Evolutionary conservation across 495 filamentous ascomycete species (phyloP), one percentile per base, ranked within the genome.

Genomic region (Talaromyces borbonicus): DNA sequence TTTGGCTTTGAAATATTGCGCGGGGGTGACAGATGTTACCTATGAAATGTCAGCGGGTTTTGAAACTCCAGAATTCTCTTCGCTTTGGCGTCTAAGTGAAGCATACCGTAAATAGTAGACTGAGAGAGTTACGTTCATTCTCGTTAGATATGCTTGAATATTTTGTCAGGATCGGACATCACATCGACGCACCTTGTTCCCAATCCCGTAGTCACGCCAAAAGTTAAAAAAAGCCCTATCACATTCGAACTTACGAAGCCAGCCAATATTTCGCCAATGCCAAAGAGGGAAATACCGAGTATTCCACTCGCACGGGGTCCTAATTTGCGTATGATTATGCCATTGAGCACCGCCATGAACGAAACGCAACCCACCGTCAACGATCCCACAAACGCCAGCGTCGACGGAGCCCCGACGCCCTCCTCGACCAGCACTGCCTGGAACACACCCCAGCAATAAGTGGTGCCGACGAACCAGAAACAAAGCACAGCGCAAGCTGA

Each of bases 401-500:
- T 75, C 0, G 67, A 67, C 0, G 73, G 63, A 1, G 69, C 66
- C 15, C 67, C 64, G 0, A 73, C 57, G 1, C 62, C 63, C 4
- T 65, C 52, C 26, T 72, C 51, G 5, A 78, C 67, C 4, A 80
- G 62, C 0, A 68, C 75, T 0, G 67, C 65, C 51, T 80, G 77
- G 27, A 80, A 57, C 1, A 81, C 60, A 11, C 78, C 78, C 77
- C 77, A 81, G 43, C 62, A 66, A 48, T 74, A 74, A 7, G 64
- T 66, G 0, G 61, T 68, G 15, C 76, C 75, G 24, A 72, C 64
- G 32, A 72, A 64, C 75, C 72, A 78, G 60, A 72, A 82, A 2
- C 69, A 68, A 8, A 78, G 39, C 0, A 72, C 50, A 1, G 68
- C 66, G 51, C 75, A 78, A 6, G 59, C 69, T 25, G 50, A 56